Conservation (phyloP, 371 early-diverging fungal species). For the Hamiltosporidium magnivora region DNA sequence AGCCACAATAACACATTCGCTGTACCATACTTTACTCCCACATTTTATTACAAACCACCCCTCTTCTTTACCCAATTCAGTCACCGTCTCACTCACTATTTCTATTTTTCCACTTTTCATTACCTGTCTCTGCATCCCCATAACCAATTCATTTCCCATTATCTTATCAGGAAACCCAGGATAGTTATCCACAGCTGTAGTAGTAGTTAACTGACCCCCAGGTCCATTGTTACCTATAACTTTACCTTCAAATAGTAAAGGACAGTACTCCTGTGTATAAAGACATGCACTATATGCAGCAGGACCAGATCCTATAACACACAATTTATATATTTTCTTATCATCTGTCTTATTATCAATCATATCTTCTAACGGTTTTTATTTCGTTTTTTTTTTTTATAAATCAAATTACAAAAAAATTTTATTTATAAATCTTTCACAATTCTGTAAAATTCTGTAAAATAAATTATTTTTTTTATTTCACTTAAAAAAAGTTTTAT, state of each 20-base stretch:
- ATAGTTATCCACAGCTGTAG: slow-evolving; percentile 58
- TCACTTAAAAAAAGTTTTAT: too few species aligned
- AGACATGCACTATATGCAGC: slow-evolving; percentile 87
- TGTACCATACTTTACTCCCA: slow-evolving; percentile 44
- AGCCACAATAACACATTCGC: slow-evolving; percentile 76
- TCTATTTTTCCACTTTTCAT: slow-evolving; percentile 75
- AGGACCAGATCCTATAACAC: slow-evolving; percentile 67
- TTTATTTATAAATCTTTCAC: too few species aligned
- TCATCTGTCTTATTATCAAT: not conserved
- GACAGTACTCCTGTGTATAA: slow-evolving; percentile 72
- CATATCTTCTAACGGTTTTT: too few species aligned
- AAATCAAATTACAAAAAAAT: too few species aligned
- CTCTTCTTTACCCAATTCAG: slow-evolving; percentile 25
- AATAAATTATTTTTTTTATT: too few species aligned
- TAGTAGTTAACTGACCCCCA: slow-evolving; percentile 62
- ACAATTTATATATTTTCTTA: slow-evolving; percentile 11
- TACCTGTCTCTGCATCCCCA: slow-evolving; percentile 69
- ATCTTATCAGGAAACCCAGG: slow-evolving; percentile 58
- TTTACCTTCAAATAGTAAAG: slow-evolving; percentile 86
- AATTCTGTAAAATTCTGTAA: too few species aligned
- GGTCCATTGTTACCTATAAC: slow-evolving; percentile 73
- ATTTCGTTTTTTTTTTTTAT: too few species aligned
- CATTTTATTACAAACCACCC: slow-evolving; percentile 29
- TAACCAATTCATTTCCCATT: slow-evolving; percentile 45
- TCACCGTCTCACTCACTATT: slow-evolving; percentile 57